These are phyloP conservation scores for Balansia obtecta DNA, from an alignment of 2,329 filamentous ascomycete genomes.

Conservation along the genomic window DNA sequence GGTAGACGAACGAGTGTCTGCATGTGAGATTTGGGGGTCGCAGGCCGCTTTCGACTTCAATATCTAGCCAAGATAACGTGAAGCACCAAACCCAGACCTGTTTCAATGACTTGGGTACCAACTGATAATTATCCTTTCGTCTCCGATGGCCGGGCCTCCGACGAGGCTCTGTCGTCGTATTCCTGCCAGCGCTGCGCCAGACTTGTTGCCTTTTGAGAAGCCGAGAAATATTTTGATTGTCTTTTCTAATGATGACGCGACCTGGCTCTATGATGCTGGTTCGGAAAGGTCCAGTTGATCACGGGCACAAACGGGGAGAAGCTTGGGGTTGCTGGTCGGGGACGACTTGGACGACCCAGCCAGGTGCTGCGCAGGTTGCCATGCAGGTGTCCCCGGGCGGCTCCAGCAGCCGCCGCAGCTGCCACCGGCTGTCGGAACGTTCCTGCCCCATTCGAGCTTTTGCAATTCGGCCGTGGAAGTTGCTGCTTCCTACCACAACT, in stretches of 20 bases:
- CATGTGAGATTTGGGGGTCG: not conserved
- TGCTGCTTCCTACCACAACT: not conserved
- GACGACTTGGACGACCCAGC: not conserved
- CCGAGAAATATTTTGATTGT: not conserved
- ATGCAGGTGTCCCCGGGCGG: not conserved
- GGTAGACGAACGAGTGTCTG: not conserved
- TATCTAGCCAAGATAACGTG: not conserved
- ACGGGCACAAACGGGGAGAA: not conserved
- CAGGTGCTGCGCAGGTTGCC: not conserved
- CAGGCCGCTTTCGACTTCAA: not conserved
- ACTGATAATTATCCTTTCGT: not conserved
- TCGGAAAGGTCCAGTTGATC: not conserved
- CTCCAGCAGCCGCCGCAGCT: not conserved
- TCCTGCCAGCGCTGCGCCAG: not conserved
- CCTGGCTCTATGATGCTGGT: not conserved
- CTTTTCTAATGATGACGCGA: not conserved
- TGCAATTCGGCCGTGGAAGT: not conserved
- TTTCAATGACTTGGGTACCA: not conserved
- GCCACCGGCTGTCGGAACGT: not conserved
- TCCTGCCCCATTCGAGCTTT: not conserved
- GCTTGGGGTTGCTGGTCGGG: not conserved
- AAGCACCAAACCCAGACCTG: not conserved
- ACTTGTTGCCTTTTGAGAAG: not conserved
- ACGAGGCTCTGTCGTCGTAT: not conserved
- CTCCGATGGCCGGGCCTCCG: not conserved